phyloP scores from a whole-genome alignment of 2,329 filamentous ascomycete genomes.

The Calonectria henricotiae region DNA sequence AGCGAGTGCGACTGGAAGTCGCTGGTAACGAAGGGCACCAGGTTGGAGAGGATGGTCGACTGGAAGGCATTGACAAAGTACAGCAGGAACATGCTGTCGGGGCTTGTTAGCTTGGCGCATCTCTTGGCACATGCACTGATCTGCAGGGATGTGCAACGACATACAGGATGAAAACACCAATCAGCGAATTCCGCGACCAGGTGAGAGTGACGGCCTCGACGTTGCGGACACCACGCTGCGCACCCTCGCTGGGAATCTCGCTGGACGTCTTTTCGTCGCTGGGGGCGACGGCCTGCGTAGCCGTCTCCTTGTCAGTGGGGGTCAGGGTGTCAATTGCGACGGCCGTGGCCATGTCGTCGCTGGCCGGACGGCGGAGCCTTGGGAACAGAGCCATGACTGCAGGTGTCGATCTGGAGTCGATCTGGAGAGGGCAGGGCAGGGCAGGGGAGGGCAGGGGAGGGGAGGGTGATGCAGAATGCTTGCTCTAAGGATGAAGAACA shows the following conservation, averaged over 20 bases:
- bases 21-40: slow-evolving; percentile 66
- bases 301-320: slow-evolving; percentile 7
- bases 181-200: slow-evolving; percentile 57
- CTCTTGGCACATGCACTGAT: slow-evolving; percentile 12
- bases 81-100: slow-evolving; percentile 61
- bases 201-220: slow-evolving; percentile 59
- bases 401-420: neutral
- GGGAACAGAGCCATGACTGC: slow-evolving; percentile 3
- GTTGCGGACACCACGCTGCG: slow-evolving; percentile 55
- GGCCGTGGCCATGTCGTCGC: slow-evolving; percentile 6
- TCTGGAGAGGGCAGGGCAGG: neutral
- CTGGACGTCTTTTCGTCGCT: neutral
- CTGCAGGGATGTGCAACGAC: slow-evolving; percentile 3
- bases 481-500: neutral
- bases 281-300: neutral
- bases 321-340: neutral
- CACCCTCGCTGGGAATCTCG: neutral
- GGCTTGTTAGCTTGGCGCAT: neutral
- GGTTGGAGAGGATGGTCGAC: slow-evolving; percentile 60
- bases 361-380: slow-evolving; percentile 2
- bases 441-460: neutral
- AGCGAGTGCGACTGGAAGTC: slow-evolving; percentile 69
- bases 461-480: neutral
- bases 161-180: slow-evolving; percentile 56
- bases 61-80: slow-evolving; percentile 69